phyloP scores from a whole-genome alignment of 2,329 filamentous ascomycete species.

The Drechmeria coniospora region DNA sequence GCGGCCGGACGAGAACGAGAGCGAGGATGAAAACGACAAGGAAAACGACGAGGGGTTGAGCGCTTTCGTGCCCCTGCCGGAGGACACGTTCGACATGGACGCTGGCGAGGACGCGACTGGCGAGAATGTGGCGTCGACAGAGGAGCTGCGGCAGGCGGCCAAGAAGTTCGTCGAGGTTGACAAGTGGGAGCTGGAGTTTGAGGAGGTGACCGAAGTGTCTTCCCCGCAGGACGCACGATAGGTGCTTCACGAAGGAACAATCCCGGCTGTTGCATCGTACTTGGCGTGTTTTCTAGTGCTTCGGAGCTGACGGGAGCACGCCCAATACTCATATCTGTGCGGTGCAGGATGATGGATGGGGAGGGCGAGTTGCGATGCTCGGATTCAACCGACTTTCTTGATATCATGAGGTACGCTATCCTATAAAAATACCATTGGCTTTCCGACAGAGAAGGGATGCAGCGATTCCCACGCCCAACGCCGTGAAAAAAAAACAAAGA shows the following conservation, averaged over 20 bases:
- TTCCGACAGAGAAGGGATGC: too few species aligned
- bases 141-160: constrained; percentile 42
- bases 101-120: constrained; percentile 16
- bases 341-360: too few species aligned
- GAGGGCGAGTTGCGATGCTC: too few species aligned
- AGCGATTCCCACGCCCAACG: too few species aligned
- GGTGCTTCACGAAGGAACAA: too few species aligned
- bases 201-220: constrained; percentile 42
- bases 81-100: constrained; percentile 26
- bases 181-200: constrained; percentile 51
- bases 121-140: constrained; percentile 21
- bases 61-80: constrained; percentile 26
- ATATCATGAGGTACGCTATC: constrained; percentile 1
- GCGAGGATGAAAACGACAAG: constrained; percentile 17
- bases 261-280: too few species aligned
- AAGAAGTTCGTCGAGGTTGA: constrained; percentile 56
- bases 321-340: too few species aligned
- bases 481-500: too few species aligned
- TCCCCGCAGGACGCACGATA: constrained; percentile 36
- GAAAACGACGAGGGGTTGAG: constrained; percentile 21
- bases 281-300: not conserved
- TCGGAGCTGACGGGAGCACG: constrained; percentile 1
- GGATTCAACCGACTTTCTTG: not conserved
- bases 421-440: too few species aligned
- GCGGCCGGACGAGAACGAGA: constrained; percentile 37